These are phyloP conservation scores for Kalmusia sp. DNA, from an alignment of 2,329 filamentous ascomycete genomes.

Conservation along the genomic window DNA sequence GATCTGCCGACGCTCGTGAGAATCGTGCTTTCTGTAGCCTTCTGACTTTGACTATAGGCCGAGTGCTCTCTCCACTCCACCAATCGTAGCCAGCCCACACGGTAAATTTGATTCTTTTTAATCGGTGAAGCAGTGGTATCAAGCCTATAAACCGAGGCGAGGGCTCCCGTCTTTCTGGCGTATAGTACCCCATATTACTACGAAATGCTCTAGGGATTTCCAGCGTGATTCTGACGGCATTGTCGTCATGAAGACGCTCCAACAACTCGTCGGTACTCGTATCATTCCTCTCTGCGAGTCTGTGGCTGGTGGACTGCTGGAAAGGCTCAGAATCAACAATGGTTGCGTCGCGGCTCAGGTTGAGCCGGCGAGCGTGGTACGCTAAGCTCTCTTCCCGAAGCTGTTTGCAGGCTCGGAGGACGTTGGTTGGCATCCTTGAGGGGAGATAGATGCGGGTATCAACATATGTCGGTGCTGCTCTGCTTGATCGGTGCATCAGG, in stretches of 20 bases:
- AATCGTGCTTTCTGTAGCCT: not conserved
- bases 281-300: slow-evolving; percentile 19
- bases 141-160: slow-evolving; percentile 38
- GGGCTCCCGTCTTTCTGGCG: slow-evolving; percentile 25
- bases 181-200: slow-evolving; percentile 24
- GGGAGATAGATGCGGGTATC: slow-evolving; percentile 40
- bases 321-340: not conserved
- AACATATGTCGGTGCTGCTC: slow-evolving; percentile 19
- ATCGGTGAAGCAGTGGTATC: slow-evolving; percentile 24
- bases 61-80: slow-evolving; percentile 23
- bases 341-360: slow-evolving; percentile 1
- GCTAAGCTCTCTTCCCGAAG: slow-evolving; percentile 33
- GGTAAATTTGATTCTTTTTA: slow-evolving; percentile 28
- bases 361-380: slow-evolving; percentile 19
- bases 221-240: slow-evolving; percentile 30
- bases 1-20: not conserved
- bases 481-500: slow-evolving; percentile 17
- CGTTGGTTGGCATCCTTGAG: slow-evolving; percentile 21
- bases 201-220: slow-evolving; percentile 27
- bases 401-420: slow-evolving; percentile 35
- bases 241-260: slow-evolving; percentile 30
- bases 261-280: slow-evolving; percentile 24
- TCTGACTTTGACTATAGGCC: not conserved
- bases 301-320: slow-evolving; percentile 13
- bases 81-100: slow-evolving; percentile 37